Base-by-base conservation (phyloP, 331 rosid genomes). In the Phaseolus coccineus region DNA sequence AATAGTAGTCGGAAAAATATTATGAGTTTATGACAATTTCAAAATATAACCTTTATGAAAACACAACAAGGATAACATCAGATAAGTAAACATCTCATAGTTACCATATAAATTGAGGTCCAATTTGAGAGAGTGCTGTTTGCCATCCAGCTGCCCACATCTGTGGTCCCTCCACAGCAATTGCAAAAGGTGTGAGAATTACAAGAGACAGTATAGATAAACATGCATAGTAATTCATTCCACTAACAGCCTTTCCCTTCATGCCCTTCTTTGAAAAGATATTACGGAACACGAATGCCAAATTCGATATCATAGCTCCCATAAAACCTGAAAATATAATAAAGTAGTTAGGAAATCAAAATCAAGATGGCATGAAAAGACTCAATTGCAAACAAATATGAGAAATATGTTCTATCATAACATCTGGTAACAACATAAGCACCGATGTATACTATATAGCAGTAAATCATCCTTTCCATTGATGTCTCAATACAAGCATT, bases 271-370 rank as follows among this genome's bases (percentile, higher is more conserved):
- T 94, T 3, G 96, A 94, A 74, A 92, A 94, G 70, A 94, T 94
- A 76, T 94, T 94, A 8, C 98, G 82, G 72, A 92, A 92, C 44
- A 92, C 97, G 52, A 94, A 94, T 14, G 97, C 98, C 88, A 94
- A 74, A 82, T 94, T 94, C 14, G 96, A 94, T 85, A 94, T 92
- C 98, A 94, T 94, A 42, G 98, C 97, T 19, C 97, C 98, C 98
- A 94, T 90, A 77, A 94, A 94, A 82, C 98, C 98, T 94, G 90
- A 59, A 51, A 68, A 40, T 33, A 56, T 16, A 51, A 61, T 8
- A 35, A 75, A 59, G 4, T 50, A 61, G 27, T 25, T 24, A 73
- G 24, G 50, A 75, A 62, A 69, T 19, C 12, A 39, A 81, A 73
- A 71, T 64, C 69, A 81, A 31, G 16, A 52, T 52, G 70, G 42